Evolutionary conservation across 208 protist species (phyloP), one percentile per base, ranked within the genome.

Genomic region (Leishmania arabica): DNA sequence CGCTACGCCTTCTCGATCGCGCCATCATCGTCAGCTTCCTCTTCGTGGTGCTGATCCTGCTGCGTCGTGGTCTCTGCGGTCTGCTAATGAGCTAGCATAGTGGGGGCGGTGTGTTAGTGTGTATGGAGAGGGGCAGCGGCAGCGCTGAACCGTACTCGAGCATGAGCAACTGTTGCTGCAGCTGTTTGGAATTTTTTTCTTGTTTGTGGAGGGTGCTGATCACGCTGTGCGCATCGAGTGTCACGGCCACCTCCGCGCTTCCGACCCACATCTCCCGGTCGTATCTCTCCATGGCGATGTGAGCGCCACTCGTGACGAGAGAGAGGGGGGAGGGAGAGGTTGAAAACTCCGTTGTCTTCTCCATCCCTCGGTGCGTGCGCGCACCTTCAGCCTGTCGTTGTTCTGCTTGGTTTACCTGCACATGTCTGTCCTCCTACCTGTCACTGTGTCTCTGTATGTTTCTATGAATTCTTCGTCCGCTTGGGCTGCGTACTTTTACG

Each of bases 1-100:
- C 78, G 4, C 49, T 86, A 54, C 64, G 64, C 31, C 9, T 77
- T 47, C 15, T 89, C 47, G 84, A 86, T 47, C 83, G 73, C 5
- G 53, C 75, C 2, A 80, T 89, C 58, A 54, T 75, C 13, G 19
- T n/a, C n/a, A 86, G 79, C 49, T 62, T 80, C 34, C 27, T 58
- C 24, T 2, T 89, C 19, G 58, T 84, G 6, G 69, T 66, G 31
- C 74, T 86, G 31, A 84, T 86, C 34, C 60, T 86, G 31, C 45
- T 80, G 60, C 79, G 86, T 24, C 82, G 83, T n/a, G 72, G 64
- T 1, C 37, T 80, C 78, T 80, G 77, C 56, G 60, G n/a, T 9
- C 7, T 82, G 64, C 47, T 78, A 77, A 24, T 85, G 42, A 45
- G 56, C 47, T 73, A 78, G 31, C 8, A 42, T 54, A 49, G 49